Evolutionary conservation across 768 basidiomycete species (phyloP), one percentile per base, ranked within the genome.

Genomic region (Pleurotus citrinopileatus): DNA sequence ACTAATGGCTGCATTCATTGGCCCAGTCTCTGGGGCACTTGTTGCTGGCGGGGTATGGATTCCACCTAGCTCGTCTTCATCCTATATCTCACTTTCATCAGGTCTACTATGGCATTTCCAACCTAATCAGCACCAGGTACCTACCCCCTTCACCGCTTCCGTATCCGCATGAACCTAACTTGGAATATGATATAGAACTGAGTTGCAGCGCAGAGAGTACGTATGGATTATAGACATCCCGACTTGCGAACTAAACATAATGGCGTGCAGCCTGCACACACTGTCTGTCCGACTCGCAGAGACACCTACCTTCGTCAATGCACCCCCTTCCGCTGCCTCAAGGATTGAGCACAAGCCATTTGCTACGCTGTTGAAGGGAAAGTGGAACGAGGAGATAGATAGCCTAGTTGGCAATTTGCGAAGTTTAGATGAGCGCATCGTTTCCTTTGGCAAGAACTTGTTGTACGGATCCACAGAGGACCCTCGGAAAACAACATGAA

Each of bases 61-160:
- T 34, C 43, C 22, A 44, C 5, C 25, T 43, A 17, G 40, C 23
- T 37, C 22, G 22, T 12, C 9, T 38, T 28, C 20, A 53, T 37
- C 2, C 27, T 7, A 20, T 40, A 37, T 20, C 34, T 23, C 47
- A 32, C 22, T 17, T 19, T 20, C 26, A 52, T 9, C 57, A 84
- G 85, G 73, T 86, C 4, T 88, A 87, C 68, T 87, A 87, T 65
- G 86, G 84, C 20, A 84, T 87, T 63, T 87, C 85, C 2, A 82
- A 77, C 60, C 62, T 86, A 65, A 84, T 87, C 44, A 76, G 80
- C 45, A 77, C 78, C 42, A 75, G 75, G 86, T 83, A 50, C 36
- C 75, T 62, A 55, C 46, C 4, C 38, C 10, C 17, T 13, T 15
- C 27, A 32, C 6, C 20, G 25, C 23, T 20, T 12, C n/a, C n/a